Percentiles rank a stretch among this genome's conserved stretches.
Evolutionary conservation across 2,329 filamentous ascomycete species (phyloP).

Genomic region (Alternaria gaisen): DNA sequence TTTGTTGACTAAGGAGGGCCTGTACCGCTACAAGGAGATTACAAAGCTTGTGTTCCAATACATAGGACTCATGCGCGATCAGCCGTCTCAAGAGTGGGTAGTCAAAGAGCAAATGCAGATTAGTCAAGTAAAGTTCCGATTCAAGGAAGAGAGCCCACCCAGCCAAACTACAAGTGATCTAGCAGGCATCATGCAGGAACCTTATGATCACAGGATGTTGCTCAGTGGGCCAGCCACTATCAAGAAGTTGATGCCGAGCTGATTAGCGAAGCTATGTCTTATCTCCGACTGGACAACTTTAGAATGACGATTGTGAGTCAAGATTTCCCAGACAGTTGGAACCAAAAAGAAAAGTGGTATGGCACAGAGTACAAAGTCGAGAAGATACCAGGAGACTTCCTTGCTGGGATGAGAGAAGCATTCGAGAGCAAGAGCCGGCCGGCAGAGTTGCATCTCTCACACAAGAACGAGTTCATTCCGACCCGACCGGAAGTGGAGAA

Average conservation of each 20-base stretch:
- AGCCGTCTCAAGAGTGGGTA: slow-evolving; percentile 88
- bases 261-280: slow-evolving; percentile 77
- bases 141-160: slow-evolving; percentile 90
- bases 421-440: slow-evolving; percentile 69
- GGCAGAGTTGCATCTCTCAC: slow-evolving; percentile 81
- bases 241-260: slow-evolving; percentile 80
- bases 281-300: slow-evolving; percentile 87
- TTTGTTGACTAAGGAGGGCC: slow-evolving; percentile 82
- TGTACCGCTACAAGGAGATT: slow-evolving; percentile 83
- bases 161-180: slow-evolving; percentile 88
- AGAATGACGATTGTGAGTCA: slow-evolving; percentile 83
- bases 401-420: slow-evolving; percentile 74
- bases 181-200: slow-evolving; percentile 90
- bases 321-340: slow-evolving; percentile 83
- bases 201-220: slow-evolving; percentile 84
- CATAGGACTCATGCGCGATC: slow-evolving; percentile 82
- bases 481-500: slow-evolving; percentile 93
- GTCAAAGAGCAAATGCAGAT: slow-evolving; percentile 91
- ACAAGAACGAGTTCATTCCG: slow-evolving; percentile 95
- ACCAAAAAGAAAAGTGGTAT: slow-evolving; percentile 95
- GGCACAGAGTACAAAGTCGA: slow-evolving; percentile 91
- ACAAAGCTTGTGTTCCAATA: slow-evolving; percentile 90
- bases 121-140: slow-evolving; percentile 93
- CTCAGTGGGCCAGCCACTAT: slow-evolving; percentile 81
- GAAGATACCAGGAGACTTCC: slow-evolving; percentile 78